Percentiles rank a stretch among this genome's conserved stretches.
phyloP scores from a whole-genome alignment of 2,329 filamentous ascomycete species.

The Pseudocercospora vitis region DNA sequence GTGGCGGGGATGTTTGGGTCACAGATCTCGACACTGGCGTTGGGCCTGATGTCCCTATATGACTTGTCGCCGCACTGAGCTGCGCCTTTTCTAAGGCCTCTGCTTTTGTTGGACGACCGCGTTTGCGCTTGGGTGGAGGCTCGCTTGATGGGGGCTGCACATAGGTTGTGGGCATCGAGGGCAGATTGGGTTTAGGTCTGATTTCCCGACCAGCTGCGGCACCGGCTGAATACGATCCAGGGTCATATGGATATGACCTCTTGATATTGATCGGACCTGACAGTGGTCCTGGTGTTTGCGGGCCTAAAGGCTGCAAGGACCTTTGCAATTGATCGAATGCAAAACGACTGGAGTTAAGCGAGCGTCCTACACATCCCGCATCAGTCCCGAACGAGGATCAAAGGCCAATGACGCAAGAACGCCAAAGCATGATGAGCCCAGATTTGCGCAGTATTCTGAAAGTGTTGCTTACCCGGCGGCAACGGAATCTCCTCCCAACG shows the following conservation, averaged over 20 bases:
- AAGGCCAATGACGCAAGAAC: no score
- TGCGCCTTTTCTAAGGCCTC: constrained; percentile 48
- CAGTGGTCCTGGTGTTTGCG: constrained; percentile 33
- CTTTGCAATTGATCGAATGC: constrained; percentile 35
- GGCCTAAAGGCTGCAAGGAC: constrained; percentile 25
- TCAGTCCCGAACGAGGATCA: no score
- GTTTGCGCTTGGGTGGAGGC: constrained; percentile 45
- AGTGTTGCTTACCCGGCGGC: constrained; percentile 47
- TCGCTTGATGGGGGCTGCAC: constrained; percentile 30
- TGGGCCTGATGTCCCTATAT: constrained; percentile 43
- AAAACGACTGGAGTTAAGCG: constrained; percentile 36
- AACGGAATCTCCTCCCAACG: constrained; percentile 52
- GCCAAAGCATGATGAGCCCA: no score
- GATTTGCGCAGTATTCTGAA: no score
- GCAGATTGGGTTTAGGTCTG: constrained; percentile 44
- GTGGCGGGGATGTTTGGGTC: constrained; percentile 17
- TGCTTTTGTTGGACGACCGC: constrained; percentile 51
- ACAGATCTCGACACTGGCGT: constrained; percentile 31
- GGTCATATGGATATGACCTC: constrained; percentile 34
- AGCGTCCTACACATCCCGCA: constrained; percentile 33
- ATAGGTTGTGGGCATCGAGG: constrained; percentile 21
- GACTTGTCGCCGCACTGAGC: constrained; percentile 32
- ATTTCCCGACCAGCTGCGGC: constrained; percentile 43
- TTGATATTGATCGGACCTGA: constrained; percentile 31
- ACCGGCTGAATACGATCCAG: constrained; percentile 23